Percentiles rank a stretch among this genome's conserved stretches.
These are phyloP conservation scores for Paspalum notatum DNA, from an alignment of 176 grass and related monocot genomes.

Conservation along the genomic window DNA sequence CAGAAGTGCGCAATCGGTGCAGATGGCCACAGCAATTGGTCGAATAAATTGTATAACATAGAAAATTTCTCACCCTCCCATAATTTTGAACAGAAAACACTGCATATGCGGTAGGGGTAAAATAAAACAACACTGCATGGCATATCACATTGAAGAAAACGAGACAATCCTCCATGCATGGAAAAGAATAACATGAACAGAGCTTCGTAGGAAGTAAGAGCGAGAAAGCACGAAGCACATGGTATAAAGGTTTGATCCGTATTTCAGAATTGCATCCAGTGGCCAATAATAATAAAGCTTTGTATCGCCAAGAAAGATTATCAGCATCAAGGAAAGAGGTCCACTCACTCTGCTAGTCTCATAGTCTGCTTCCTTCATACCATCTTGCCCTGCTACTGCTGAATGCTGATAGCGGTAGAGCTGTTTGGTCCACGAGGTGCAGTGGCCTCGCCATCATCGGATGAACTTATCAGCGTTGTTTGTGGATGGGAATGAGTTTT, in stretches of 20 bases:
- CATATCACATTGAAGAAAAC: conserved; percentile 5
- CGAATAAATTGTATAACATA: not conserved
- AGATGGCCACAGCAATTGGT: not conserved
- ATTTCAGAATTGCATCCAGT: too few relatives aligned
- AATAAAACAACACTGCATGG: not conserved
- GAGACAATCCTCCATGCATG: not conserved
- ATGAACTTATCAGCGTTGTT: conserved; percentile 17
- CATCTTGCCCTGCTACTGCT: conserved; percentile 29
- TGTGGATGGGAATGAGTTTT: conserved; percentile 40
- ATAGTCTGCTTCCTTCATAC: conserved; percentile 34
- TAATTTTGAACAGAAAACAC: too few relatives aligned
- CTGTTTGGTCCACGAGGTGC: conserved; percentile 45
- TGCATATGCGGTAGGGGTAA: not conserved
- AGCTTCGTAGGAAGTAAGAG: not conserved
- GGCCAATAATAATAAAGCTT: too few relatives aligned
- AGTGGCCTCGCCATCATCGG: conserved; percentile 43
- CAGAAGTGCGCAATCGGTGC: not conserved
- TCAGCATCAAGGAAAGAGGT: conserved; percentile 38
- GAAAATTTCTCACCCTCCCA: too few relatives aligned
- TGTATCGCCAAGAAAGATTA: conserved; percentile 52
- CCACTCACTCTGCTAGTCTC: too few relatives aligned
- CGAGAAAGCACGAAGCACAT: not conserved
- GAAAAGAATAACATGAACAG: not conserved
- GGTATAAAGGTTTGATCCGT: not conserved
- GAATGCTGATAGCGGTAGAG: conserved; percentile 8